A percentile compares a stretch with the other conserved stretches of the same genome.
phyloP scores from a whole-genome alignment of 169 alveolate genomes.

The Cryptosporidium sp. region DNA sequence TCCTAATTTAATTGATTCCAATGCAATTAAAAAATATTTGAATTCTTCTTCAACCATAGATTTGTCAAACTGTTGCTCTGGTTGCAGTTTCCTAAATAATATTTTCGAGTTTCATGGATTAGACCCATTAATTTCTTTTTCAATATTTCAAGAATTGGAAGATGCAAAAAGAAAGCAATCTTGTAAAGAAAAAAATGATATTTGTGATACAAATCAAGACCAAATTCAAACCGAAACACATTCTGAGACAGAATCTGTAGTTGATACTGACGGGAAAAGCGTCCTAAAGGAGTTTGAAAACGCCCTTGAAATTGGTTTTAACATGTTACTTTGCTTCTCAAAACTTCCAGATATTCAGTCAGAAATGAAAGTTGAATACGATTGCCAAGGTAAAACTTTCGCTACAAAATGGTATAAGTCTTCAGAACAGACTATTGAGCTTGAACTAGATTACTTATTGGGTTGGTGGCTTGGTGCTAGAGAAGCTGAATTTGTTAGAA shows the following conservation, averaged over 20 bases:
- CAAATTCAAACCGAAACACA: not conserved
- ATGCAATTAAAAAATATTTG: not conserved
- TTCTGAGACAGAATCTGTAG: not conserved
- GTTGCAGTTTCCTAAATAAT: constrained; percentile 26
- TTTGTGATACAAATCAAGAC: not conserved
- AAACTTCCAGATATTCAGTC: constrained; percentile 41
- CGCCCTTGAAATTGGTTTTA: constrained; percentile 33
- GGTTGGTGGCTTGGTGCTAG: constrained; percentile 71
- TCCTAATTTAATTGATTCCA: not conserved
- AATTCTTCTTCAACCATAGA: not conserved
- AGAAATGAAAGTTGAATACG: constrained; percentile 73
- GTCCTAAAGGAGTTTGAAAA: constrained; percentile 4
- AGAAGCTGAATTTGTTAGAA: constrained; percentile 33
- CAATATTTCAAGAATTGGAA: constrained; percentile 2
- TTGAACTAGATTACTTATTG: constrained; percentile 47
- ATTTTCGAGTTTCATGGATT: constrained; percentile 23
- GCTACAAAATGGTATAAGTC: constrained; percentile 68
- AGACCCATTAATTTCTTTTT: constrained; percentile 33
- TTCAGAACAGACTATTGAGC: constrained; percentile 22
- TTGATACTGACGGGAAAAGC: constrained; percentile 21
- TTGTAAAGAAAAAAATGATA: not conserved
- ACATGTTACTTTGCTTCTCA: constrained; percentile 18
- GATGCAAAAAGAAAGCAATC: not conserved
- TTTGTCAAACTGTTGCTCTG: constrained; percentile 47
- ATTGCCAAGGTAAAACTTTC: constrained; percentile 64